phyloP scores from a whole-genome alignment of 352 stramenopile genomes.

The Globisporangium megalacanthum region DNA sequence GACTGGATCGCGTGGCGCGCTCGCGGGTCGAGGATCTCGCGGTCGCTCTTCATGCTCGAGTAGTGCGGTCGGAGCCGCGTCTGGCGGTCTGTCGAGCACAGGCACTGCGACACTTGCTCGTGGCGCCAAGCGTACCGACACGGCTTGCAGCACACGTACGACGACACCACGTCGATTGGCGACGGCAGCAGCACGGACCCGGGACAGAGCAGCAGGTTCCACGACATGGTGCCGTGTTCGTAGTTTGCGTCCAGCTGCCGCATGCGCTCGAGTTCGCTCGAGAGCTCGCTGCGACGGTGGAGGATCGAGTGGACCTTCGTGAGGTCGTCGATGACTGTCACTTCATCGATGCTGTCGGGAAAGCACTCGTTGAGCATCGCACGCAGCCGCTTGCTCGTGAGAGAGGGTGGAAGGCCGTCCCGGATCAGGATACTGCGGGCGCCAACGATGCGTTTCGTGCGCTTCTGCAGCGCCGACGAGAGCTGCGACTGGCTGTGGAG shows the following conservation, averaged over 20 bases:
- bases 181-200: constrained; percentile 50
- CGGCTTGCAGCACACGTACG: constrained; percentile 49
- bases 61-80: constrained; percentile 13
- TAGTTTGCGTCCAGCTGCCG: constrained; percentile 45
- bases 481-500: constrained; percentile 37
- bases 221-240: constrained; percentile 50
- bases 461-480: constrained; percentile 34
- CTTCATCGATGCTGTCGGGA: constrained; percentile 41
- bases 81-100: constrained; percentile 22
- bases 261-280: constrained; percentile 51
- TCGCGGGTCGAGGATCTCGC: constrained; percentile 20
- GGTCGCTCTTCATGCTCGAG: constrained; percentile 24
- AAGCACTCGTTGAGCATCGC: constrained; percentile 35
- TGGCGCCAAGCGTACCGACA: constrained; percentile 50
- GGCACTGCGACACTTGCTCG: constrained; percentile 23
- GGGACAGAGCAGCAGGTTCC: constrained; percentile 61
- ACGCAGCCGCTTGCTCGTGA: constrained; percentile 39
- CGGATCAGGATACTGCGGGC: constrained; percentile 69
- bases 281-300: constrained; percentile 32
- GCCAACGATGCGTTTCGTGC: constrained; percentile 65
- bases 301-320: constrained; percentile 52
- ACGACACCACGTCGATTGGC: constrained; percentile 30
- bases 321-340: constrained; percentile 63
- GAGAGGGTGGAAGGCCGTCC: constrained; percentile 42
- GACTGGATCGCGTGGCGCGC: constrained; percentile 20